Percentiles rank a stretch among this genome's conserved stretches.
These are phyloP conservation scores for Coemansia sp. DNA, from an alignment of 192 early-diverging fungal genomes.

Conservation along the genomic window DNA sequence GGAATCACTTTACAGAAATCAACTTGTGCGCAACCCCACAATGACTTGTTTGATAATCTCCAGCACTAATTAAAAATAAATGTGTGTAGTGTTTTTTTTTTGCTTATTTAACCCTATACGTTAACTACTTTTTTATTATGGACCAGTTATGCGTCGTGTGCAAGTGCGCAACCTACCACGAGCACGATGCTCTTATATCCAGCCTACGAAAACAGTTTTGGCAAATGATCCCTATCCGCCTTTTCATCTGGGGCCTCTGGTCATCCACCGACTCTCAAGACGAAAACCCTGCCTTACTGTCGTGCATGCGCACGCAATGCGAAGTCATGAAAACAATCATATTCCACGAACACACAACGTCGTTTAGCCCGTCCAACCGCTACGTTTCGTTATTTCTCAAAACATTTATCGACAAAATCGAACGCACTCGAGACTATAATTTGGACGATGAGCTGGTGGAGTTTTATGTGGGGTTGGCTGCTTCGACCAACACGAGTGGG, in stretches of 20 bases:
- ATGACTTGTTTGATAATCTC: neutral
- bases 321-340: slow-evolving; percentile 53
- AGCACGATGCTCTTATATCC: slow-evolving; percentile 42
- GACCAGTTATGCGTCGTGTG: slow-evolving; percentile 48
- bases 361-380: slow-evolving; percentile 34
- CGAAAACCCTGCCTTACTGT: slow-evolving; percentile 29
- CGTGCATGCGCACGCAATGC: slow-evolving; percentile 37
- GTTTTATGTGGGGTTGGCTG: slow-evolving; percentile 36
- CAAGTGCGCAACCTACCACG: slow-evolving; percentile 44
- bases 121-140: slow-evolving; percentile 15
- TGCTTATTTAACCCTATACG: neutral
- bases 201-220: slow-evolving; percentile 54
- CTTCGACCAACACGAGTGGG: slow-evolving; percentile 21
- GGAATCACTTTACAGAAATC: too few relatives aligned
- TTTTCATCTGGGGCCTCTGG: slow-evolving; percentile 37
- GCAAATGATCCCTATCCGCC: slow-evolving; percentile 51
- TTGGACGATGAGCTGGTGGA: slow-evolving; percentile 51
- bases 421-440: slow-evolving; percentile 24
- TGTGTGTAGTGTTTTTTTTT: neutral
- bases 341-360: slow-evolving; percentile 47
- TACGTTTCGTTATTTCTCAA: slow-evolving; percentile 48
- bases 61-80: neutral
- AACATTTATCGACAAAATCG: slow-evolving; percentile 41
- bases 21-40: neutral
- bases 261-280: slow-evolving; percentile 9